A percentile compares a stretch with the other conserved stretches of the same genome.
phyloP scores from a whole-genome alignment of 495 filamentous ascomycete genomes.

The Aspergillus cavernicola region DNA sequence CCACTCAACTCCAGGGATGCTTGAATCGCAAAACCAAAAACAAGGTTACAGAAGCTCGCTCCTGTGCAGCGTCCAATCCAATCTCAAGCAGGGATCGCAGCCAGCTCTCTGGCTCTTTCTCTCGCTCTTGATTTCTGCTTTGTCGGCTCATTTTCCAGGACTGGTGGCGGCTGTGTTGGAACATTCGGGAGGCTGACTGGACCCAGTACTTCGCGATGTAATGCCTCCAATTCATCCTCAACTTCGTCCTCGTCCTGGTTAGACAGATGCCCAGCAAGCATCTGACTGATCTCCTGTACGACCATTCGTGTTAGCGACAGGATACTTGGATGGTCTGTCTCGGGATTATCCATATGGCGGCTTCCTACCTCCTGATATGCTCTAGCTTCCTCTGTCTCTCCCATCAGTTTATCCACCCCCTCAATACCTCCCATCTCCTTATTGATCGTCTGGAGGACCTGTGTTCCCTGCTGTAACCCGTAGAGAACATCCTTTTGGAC shows the following conservation, averaged over 20 bases:
- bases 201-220: slow-evolving; percentile 64
- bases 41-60: background rate
- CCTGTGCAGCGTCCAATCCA: background rate
- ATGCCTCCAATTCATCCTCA: slow-evolving; percentile 83
- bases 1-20: slow-evolving; percentile 27
- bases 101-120: slow-evolving; percentile 33
- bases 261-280: slow-evolving; percentile 79
- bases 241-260: slow-evolving; percentile 97
- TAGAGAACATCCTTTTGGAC: slow-evolving; percentile 95
- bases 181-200: slow-evolving; percentile 54
- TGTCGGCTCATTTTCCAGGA: slow-evolving; percentile 15
- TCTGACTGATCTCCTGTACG: slow-evolving; percentile 77
- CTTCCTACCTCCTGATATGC: slow-evolving; percentile 77
- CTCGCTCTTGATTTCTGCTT: slow-evolving; percentile 33
- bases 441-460: slow-evolving; percentile 84
- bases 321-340: too few species aligned
- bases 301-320: slow-evolving; percentile 12
- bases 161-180: slow-evolving; percentile 42
- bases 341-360: too few species aligned
- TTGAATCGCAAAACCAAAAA: background rate
- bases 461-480: slow-evolving; percentile 87
- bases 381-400: slow-evolving; percentile 80
- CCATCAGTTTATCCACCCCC: slow-evolving; percentile 89
- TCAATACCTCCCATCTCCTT: slow-evolving; percentile 95
- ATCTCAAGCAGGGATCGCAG: slow-evolving; percentile 22